Evolutionary conservation across 306 rosid species (phyloP).

Genomic region (Vigna mungo): DNA sequence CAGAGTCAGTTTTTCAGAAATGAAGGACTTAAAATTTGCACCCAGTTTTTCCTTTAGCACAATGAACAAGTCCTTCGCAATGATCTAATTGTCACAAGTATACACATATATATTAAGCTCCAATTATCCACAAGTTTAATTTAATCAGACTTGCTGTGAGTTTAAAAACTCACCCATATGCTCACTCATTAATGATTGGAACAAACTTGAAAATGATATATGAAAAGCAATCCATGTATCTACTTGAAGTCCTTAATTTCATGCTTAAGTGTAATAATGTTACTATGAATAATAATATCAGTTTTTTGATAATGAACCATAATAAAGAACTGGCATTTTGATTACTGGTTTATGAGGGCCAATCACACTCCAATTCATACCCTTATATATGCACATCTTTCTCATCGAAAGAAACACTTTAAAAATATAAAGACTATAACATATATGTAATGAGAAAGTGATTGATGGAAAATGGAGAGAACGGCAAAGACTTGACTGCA

Average conservation of each 20-base stretch:
- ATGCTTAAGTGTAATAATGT: background rate
- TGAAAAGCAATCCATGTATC: background rate
- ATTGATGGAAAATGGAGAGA: background rate
- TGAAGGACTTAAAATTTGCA: conserved; percentile 45
- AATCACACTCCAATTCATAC: background rate
- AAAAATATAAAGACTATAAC: too few relatives aligned
- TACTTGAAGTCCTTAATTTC: background rate
- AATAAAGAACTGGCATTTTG: background rate
- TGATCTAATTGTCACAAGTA: conserved; percentile 49
- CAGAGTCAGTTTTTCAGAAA: conserved; percentile 59
- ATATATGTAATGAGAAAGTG: background rate
- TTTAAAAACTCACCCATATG: background rate
- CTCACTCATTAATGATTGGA: background rate
- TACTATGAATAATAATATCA: too few relatives aligned
- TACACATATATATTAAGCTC: background rate
- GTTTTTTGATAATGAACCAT: background rate
- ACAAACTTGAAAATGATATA: background rate
- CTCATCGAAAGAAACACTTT: background rate
- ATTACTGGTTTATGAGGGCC: background rate
- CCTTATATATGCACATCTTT: background rate
- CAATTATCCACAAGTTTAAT: background rate
- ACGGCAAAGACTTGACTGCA: background rate
- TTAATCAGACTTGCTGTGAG: background rate
- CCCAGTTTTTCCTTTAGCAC: conserved; percentile 67
- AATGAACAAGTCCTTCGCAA: conserved; percentile 72